Base-by-base conservation (phyloP, 306 rosid genomes). In the Ormosia emarginata region DNA sequence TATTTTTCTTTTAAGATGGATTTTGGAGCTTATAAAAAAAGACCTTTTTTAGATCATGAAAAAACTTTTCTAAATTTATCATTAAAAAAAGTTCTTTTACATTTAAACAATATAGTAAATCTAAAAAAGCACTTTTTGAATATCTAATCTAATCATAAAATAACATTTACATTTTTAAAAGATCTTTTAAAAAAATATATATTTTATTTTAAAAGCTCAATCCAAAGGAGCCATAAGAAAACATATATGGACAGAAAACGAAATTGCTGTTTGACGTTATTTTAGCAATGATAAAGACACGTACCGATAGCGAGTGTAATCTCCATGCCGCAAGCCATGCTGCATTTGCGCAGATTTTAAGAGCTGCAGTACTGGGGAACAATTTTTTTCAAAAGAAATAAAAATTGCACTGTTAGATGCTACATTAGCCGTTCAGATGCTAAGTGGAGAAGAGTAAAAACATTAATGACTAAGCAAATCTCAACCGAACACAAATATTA, bases 301-400 rank as follows among this genome's bases (percentile, higher is more conserved):
- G 29, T 61, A 95, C 99, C 99, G 90, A 76, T 95, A 93, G 80
- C 97, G 99, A 79, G 98, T 88, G 84, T 95, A 95, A 81, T 93
- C 98, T 18, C 98, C 95, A 4, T 91, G 97, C 24, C 99, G 92
- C 88, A 95, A 82, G 8, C 99, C 99, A 50, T 95, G 99, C 81
- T 93, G 99, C 99, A 93, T 90, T 86, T 93, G 99, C 44, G 98
- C 97, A 15, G 97, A 91, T 87, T 95, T 95, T 84, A 95, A 81
- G 74, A 95, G 96, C 92, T 92, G 99, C 90, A 95, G 68, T 24
- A 95, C 99, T 95, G 88, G 56, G 34, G 34, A 53, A 55, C 24
- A 24, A 24, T 24, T 24, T 24, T 24, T 0, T 50, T 18, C 5
- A 34, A 63, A 50, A 24, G 9, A 14, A 62, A 59, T 24, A 24